Evolutionary conservation across 2,329 filamentous ascomycete species (phyloP).

Genomic region (Orbilia quercus): DNA sequence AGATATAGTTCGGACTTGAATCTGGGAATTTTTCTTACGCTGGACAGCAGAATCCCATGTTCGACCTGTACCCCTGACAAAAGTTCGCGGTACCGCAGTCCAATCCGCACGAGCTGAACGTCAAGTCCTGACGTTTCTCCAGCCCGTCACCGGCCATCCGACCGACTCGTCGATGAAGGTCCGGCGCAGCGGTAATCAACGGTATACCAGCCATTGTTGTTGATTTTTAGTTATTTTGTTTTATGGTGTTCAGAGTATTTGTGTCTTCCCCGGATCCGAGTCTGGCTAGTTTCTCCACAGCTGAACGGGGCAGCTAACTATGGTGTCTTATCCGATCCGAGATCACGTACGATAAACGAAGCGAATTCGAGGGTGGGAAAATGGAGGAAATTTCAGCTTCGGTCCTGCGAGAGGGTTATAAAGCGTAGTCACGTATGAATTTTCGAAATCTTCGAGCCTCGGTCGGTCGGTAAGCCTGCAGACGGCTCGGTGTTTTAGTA

Average conservation of each 20-base stretch:
- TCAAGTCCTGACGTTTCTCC: conserved; percentile 45
- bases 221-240: too few relatives aligned
- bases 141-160: conserved; percentile 33
- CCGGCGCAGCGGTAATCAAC: conserved; percentile 36
- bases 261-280: neutral
- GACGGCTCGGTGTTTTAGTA: conserved; percentile 8
- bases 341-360: neutral
- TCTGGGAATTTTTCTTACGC: conserved; percentile 30
- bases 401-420: neutral
- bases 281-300: neutral
- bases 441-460: too few relatives aligned
- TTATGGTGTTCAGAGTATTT: neutral
- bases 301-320: too few relatives aligned
- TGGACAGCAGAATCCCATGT: conserved; percentile 51
- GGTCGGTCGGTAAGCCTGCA: too few relatives aligned
- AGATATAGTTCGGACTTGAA: conserved; percentile 4
- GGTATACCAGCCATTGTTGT: conserved; percentile 22
- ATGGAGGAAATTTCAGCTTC: neutral
- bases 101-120: conserved; percentile 43
- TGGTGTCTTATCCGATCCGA: too few relatives aligned
- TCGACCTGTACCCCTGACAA: conserved; percentile 44
- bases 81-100: conserved; percentile 37
- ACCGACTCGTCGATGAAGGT: conserved; percentile 24
- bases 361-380: neutral
- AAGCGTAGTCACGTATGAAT: neutral